Conservation (phyloP, 2,329 filamentous ascomycete species). For the Penicillium corylophilum region DNA sequence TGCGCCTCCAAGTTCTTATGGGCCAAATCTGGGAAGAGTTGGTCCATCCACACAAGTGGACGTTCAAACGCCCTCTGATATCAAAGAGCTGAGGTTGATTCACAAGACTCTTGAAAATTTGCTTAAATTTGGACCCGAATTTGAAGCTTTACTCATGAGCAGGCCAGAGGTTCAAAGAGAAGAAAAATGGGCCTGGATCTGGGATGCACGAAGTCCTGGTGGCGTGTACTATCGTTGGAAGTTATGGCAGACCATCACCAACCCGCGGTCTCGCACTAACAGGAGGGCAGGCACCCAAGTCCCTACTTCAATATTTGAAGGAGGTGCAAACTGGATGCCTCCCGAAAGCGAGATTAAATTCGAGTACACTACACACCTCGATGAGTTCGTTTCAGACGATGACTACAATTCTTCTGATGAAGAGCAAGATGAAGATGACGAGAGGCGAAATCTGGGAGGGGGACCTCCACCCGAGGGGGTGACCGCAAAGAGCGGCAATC, state of each 20-base stretch:
- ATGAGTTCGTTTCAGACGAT: slow-evolving; percentile 77
- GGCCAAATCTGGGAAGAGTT: slow-evolving; percentile 46
- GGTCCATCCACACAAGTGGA: slow-evolving; percentile 62
- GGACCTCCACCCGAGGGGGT: slow-evolving; percentile 44
- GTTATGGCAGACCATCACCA: slow-evolving; percentile 81
- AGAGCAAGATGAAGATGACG: slow-evolving; percentile 59
- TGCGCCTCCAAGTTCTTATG: slow-evolving; percentile 74
- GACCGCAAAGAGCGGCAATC: slow-evolving; percentile 45
- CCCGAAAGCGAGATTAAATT: slow-evolving; percentile 73
- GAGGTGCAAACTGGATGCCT: slow-evolving; percentile 72
- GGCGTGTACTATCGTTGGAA: slow-evolving; percentile 93
- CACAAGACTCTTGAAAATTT: slow-evolving; percentile 83
- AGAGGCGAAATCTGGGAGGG: slow-evolving; percentile 44
- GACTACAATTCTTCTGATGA: slow-evolving; percentile 88
- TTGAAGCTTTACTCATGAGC: slow-evolving; percentile 90
- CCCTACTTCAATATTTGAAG: slow-evolving; percentile 66
- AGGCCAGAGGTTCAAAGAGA: slow-evolving; percentile 78
- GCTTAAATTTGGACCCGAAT: slow-evolving; percentile 76
- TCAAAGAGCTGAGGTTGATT: slow-evolving; percentile 77
- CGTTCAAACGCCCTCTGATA: slow-evolving; percentile 72
- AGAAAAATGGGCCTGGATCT: slow-evolving; percentile 92
- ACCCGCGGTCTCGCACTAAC: slow-evolving; percentile 46
- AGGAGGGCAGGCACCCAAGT: slow-evolving; percentile 51
- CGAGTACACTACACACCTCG: slow-evolving; percentile 73
- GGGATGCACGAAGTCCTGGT: slow-evolving; percentile 74